These are phyloP conservation scores for Blastomyces parvus DNA, from an alignment of 2,329 filamentous ascomycete species.

Conservation along the genomic window DNA sequence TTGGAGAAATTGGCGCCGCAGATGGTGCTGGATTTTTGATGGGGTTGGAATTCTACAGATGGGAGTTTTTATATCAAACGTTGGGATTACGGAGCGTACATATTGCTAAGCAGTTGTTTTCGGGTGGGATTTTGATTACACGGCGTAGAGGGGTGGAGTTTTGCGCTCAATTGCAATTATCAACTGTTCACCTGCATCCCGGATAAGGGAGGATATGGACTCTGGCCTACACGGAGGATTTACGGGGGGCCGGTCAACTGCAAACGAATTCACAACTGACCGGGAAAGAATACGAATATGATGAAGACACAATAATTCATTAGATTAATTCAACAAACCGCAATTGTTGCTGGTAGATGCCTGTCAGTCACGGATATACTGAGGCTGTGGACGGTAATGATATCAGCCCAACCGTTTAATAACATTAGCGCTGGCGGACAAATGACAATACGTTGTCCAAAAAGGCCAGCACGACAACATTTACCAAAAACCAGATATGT, in stretches of 20 bases:
- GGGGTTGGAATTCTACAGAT: neutral
- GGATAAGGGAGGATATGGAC: neutral
- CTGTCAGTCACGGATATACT: too few relatives aligned
- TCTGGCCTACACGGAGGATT: neutral
- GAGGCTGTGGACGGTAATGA: neutral
- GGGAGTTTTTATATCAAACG: neutral
- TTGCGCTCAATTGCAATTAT: neutral
- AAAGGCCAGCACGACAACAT: too few relatives aligned
- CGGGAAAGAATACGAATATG: neutral
- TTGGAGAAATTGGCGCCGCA: constrained; percentile 80
- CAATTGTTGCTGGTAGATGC: neutral
- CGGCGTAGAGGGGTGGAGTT: neutral
- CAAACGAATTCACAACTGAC: neutral
- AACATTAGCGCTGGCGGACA: too few relatives aligned
- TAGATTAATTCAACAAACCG: neutral
- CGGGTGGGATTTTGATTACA: neutral
- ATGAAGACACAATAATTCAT: neutral
- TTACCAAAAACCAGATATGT: too few relatives aligned
- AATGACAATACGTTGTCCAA: too few relatives aligned
- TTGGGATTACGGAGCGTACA: neutral
- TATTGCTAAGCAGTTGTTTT: neutral
- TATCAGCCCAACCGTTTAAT: too few relatives aligned
- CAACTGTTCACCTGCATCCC: neutral
- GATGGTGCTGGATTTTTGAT: constrained; percentile 70
- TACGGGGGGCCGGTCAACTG: too few relatives aligned